Percentiles rank a stretch among this genome's conserved stretches.
Conservation (phyloP, 345 rosid species). For the Dipteronia sinensis region DNA sequence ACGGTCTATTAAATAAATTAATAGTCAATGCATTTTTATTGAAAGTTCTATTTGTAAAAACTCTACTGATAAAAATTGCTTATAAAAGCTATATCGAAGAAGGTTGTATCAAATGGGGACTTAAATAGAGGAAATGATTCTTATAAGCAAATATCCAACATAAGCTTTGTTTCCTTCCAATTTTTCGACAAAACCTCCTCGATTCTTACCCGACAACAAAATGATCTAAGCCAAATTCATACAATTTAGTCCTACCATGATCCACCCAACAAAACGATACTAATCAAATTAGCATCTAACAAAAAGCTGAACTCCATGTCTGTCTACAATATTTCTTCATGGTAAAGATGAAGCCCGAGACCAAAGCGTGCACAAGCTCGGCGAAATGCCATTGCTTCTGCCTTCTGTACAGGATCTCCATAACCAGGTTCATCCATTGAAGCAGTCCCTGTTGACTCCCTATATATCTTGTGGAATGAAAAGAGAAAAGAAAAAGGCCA, state of each 20-base stretch:
- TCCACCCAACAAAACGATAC: not conserved
- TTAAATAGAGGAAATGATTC: not conserved
- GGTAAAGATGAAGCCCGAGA: conserved; percentile 87
- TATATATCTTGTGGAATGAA: conserved; percentile 38
- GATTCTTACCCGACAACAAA: not conserved
- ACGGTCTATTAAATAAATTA: not conserved
- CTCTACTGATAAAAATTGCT: not conserved
- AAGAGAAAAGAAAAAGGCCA: not conserved
- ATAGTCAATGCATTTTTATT: too few relatives aligned
- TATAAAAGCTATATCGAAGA: too few relatives aligned
- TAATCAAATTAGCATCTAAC: not conserved
- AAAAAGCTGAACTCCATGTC: not conserved
- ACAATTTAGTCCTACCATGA: not conserved
- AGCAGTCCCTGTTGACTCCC: conserved; percentile 88
- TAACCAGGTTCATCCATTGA: conserved; percentile 51
- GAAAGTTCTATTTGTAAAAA: not conserved
- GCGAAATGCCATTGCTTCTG: conserved; percentile 94
- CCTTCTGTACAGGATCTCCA: conserved; percentile 86
- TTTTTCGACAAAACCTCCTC: not conserved
- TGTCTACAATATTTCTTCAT: conserved; percentile 59
- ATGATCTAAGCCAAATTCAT: not conserved
- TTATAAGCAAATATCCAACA: not conserved
- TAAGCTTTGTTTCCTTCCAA: not conserved
- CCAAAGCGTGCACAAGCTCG: conserved; percentile 89
- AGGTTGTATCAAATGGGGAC: not conserved